Evolutionary conservation across 129 eudicot species (phyloP).

Genomic region (Erigeron canadensis): DNA sequence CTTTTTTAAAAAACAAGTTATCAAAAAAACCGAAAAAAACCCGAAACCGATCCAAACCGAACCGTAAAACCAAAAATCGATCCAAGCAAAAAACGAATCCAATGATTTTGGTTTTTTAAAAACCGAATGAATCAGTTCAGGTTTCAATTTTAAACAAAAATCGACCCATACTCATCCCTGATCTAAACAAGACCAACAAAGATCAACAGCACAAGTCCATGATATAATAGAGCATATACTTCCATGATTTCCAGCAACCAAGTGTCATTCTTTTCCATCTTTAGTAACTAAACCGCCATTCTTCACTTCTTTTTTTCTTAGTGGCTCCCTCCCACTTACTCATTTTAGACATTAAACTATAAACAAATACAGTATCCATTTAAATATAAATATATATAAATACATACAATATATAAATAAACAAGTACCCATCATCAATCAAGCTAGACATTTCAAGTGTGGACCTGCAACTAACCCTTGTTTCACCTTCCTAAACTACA

Average conservation of each 20-base stretch:
- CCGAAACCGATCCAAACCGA: no score
- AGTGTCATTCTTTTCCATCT: conserved; percentile 28
- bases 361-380: conserved; percentile 10
- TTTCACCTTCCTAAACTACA: conserved; percentile 7
- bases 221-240: background rate
- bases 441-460: conserved; percentile 6
- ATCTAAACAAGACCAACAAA: background rate
- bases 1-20: no score
- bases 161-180: background rate
- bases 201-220: background rate
- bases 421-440: conserved; percentile 9
- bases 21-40: no score
- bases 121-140: no score
- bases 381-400: background rate
- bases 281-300: conserved; percentile 37
- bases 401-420: background rate
- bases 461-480: background rate
- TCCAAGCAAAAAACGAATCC: no score
- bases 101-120: no score
- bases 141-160: no score
- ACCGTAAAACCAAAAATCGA: no score
- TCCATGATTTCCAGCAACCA: conserved; percentile 21
- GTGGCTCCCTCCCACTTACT: conserved; percentile 26
- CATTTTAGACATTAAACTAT: background rate
- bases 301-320: conserved; percentile 7